Evolutionary conservation across 2,329 filamentous ascomycete genomes (phyloP).

Genomic region (Phialemoniopsis sp.): DNA sequence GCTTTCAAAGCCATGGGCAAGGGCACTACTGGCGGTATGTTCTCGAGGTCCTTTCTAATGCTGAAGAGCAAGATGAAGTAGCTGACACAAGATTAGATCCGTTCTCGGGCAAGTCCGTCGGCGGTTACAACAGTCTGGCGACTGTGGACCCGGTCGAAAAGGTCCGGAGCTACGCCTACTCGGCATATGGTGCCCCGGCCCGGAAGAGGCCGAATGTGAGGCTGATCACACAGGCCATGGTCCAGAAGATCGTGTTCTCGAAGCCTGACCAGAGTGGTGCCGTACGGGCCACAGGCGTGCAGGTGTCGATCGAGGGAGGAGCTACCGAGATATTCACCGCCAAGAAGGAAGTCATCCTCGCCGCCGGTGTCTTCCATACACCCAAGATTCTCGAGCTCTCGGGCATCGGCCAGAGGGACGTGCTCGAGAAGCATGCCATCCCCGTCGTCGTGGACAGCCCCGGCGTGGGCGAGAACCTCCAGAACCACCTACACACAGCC

Average conservation of each 20-base stretch:
- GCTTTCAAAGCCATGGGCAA: constrained; percentile 12
- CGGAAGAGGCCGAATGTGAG: constrained; percentile 10
- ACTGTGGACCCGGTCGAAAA: constrained; percentile 13
- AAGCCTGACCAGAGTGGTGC: constrained; percentile 1
- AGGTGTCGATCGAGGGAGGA: constrained; percentile 10
- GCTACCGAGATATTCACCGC: constrained; percentile 12
- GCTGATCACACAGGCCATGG: constrained; percentile 8
- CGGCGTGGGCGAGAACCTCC: constrained; percentile 39
- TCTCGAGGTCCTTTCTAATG: too few species aligned
- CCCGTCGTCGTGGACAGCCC: constrained; percentile 32
- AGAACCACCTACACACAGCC: constrained; percentile 34
- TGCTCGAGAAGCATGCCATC: constrained; percentile 34
- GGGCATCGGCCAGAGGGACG: constrained; percentile 44
- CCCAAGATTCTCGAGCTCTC: constrained; percentile 18
- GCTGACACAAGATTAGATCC: constrained; percentile 10
- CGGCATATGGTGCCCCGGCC: constrained; percentile 10
- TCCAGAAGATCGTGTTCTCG: constrained; percentile 7
- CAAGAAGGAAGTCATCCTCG: constrained; percentile 8
- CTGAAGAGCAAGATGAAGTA: too few species aligned
- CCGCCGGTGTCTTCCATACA: constrained; percentile 4
- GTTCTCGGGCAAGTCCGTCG: constrained; percentile 14
- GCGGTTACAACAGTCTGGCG: constrained; percentile 14
- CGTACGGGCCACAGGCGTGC: constrained; percentile 7
- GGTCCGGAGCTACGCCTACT: constrained; percentile 13
- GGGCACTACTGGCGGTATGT: constrained; percentile 10